Conservation (phyloP, 345 rosid species). For the Barbarea vulgaris region DNA sequence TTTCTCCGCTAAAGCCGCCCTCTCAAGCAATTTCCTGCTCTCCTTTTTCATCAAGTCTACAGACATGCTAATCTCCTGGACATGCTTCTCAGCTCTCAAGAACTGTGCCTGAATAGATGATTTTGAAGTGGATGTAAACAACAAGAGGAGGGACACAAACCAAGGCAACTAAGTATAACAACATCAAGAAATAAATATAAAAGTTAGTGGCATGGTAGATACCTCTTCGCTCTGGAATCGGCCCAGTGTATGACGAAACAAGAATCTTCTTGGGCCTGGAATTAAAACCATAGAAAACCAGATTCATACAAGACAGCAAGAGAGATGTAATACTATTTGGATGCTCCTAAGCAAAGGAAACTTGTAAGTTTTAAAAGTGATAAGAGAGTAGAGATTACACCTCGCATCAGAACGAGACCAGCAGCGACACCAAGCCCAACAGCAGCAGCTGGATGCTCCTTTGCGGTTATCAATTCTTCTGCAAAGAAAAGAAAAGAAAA, state of each 20-base stretch:
- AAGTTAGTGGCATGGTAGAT: constrained; percentile 9
- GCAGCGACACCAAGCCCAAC: constrained; percentile 67
- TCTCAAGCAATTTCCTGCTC: constrained; percentile 81
- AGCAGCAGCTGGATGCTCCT: constrained; percentile 73
- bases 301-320: constrained; percentile 2
- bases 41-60: constrained; percentile 88
- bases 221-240: constrained; percentile 94
- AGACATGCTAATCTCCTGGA: constrained; percentile 70
- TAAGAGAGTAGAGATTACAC: constrained; percentile 42
- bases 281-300: not conserved
- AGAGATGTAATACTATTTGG: not conserved
- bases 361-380: not conserved
- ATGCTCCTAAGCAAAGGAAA: not conserved
- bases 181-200: not conserved
- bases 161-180: constrained; percentile 5
- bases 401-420: constrained; percentile 70
- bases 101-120: constrained; percentile 61
- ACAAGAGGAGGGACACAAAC: not conserved
- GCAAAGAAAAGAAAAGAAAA: constrained; percentile 20
- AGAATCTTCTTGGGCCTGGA: constrained; percentile 86
- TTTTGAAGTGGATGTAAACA: constrained; percentile 24
- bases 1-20: constrained; percentile 84
- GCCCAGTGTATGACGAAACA: constrained; percentile 77
- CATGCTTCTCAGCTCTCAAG: constrained; percentile 75
- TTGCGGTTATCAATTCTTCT: constrained; percentile 65